These are phyloP conservation scores for Fonsecaea pedrosoi DNA, from an alignment of 2,329 filamentous ascomycete species.

Conservation along the genomic window DNA sequence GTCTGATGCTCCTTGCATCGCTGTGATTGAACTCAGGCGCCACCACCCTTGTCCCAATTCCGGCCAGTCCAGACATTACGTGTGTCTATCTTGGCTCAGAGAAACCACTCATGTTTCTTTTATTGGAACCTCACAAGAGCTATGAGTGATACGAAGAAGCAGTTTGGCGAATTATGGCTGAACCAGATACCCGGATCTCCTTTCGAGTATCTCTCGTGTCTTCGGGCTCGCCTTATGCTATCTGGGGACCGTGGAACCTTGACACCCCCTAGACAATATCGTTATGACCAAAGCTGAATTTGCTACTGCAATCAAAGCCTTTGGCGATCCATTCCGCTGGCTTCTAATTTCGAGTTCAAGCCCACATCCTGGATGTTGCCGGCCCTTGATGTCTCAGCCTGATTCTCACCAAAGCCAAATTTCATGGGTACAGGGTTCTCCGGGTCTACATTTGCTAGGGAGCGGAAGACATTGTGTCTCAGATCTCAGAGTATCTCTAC, in stretches of 20 bases:
- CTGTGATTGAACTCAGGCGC: background rate
- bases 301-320: background rate
- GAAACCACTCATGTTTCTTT: conserved; percentile 9
- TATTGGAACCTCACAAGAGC: conserved; percentile 7
- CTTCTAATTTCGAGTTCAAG: background rate
- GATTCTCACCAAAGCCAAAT: conserved; percentile 3
- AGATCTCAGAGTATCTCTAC: background rate
- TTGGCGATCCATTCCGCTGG: conserved; percentile 16
- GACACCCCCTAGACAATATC: conserved; percentile 16
- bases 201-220: background rate
- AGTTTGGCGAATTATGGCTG: background rate
- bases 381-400: conserved; percentile 25
- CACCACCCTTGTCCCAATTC: background rate
- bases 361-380: background rate
- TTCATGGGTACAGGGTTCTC: conserved; percentile 8
- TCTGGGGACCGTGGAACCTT: background rate
- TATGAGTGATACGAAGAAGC: background rate
- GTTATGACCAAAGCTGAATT: conserved; percentile 4
- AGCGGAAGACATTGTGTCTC: conserved; percentile 15
- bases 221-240: background rate
- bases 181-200: conserved; percentile 12
- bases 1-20: conserved; percentile 21
- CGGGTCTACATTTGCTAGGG: conserved; percentile 1
- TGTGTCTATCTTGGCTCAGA: background rate
- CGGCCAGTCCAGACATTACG: background rate